These are phyloP conservation scores for Volutella citrinella DNA, from an alignment of 2,329 filamentous ascomycete species.

Conservation along the genomic window DNA sequence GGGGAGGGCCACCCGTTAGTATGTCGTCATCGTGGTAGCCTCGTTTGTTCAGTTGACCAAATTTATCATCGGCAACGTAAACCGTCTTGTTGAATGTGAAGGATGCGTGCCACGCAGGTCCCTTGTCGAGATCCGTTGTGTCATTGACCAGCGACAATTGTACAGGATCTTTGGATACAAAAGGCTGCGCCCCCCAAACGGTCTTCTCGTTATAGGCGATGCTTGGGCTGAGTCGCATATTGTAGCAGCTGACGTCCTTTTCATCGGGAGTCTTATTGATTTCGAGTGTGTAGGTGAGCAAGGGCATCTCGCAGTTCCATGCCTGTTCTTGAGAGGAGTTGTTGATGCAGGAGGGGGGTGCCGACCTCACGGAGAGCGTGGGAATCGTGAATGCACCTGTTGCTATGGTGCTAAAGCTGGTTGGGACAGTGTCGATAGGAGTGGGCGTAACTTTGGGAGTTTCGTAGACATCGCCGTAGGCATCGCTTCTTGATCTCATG, in stretches of 20 bases:
- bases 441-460: too few species aligned
- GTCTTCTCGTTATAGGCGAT: conserved; percentile 38
- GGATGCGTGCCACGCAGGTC: conserved; percentile 54
- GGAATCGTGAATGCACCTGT: conserved; percentile 57
- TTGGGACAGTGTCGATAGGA: conserved; percentile 49
- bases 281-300: conserved; percentile 42
- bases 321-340: conserved; percentile 52
- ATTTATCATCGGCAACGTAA: too few species aligned
- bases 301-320: conserved; percentile 61
- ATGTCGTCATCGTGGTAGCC: conserved; percentile 9
- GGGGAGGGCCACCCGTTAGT: too few species aligned
- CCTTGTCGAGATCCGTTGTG: conserved; percentile 42
- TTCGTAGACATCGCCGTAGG: too few species aligned
- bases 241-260: conserved; percentile 36
- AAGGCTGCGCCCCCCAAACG: conserved; percentile 54
- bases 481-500: too few species aligned
- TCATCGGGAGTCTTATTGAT: conserved; percentile 30
- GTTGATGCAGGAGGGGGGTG: conserved; percentile 55
- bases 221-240: conserved; percentile 36
- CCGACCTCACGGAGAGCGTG: conserved; percentile 46
- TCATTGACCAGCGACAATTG: conserved; percentile 50
- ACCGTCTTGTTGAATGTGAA: conserved; percentile 56
- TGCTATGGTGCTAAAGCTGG: conserved; percentile 49
- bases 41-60: too few species aligned
- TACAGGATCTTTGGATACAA: conserved; percentile 37